phyloP scores from a whole-genome alignment of 441 rosid genomes.

The Aleurites moluccanus region DNA sequence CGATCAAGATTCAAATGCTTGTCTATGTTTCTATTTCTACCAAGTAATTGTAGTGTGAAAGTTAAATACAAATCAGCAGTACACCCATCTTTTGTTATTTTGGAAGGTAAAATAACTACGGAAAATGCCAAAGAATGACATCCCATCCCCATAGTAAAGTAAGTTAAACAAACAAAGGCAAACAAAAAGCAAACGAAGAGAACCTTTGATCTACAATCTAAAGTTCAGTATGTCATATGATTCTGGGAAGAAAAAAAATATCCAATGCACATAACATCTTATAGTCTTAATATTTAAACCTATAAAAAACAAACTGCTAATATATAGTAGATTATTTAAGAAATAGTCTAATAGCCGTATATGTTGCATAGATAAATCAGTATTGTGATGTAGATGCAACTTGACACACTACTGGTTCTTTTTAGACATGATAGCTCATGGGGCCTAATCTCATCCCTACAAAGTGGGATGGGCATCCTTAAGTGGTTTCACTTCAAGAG shows the following conservation, averaged over 20 bases:
- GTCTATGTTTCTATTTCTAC: background rate
- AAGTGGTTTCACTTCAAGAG: background rate
- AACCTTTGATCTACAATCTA: background rate
- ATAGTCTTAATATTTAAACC: background rate
- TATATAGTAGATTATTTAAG: background rate
- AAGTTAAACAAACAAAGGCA: background rate
- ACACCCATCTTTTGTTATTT: background rate
- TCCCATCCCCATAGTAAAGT: background rate
- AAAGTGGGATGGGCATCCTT: background rate
- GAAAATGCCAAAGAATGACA: background rate
- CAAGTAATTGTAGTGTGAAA: background rate
- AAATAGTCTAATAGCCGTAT: background rate
- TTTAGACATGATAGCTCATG: background rate
- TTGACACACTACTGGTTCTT: background rate
- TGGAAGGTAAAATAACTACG: background rate
- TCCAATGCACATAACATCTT: background rate
- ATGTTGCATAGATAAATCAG: background rate
- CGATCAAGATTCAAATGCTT: background rate
- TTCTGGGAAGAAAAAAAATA: background rate
- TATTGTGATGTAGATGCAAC: no score
- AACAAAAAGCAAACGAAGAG: background rate
- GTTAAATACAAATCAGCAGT: background rate
- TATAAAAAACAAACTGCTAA: background rate
- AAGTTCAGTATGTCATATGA: background rate
- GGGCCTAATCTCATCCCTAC: background rate